Evolutionary conservation across 2,329 filamentous ascomycete genomes (phyloP).

Genomic region (Cladosporium velox): DNA sequence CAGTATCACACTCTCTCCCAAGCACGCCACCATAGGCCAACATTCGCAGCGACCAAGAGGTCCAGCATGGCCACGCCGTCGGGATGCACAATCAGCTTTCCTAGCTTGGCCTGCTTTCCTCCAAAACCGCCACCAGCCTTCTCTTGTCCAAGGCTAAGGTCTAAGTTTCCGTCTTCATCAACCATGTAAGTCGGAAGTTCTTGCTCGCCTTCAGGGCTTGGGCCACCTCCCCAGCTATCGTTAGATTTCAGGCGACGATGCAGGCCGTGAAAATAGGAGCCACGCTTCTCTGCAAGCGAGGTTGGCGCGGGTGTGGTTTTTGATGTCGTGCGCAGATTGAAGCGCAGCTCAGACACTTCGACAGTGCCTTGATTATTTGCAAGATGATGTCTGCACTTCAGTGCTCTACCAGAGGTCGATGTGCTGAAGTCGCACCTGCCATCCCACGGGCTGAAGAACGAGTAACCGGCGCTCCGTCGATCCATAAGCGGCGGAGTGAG

Average conservation of each 20-base stretch:
- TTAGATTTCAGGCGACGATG: constrained; percentile 17
- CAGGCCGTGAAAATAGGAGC: constrained; percentile 18
- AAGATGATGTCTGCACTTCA: constrained; percentile 37
- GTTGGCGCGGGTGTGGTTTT: constrained; percentile 30
- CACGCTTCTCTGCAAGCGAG: constrained; percentile 34
- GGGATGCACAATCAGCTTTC: constrained; percentile 85
- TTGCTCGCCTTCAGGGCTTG: constrained; percentile 15
- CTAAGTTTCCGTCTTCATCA: constrained; percentile 54
- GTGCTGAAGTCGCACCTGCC: constrained; percentile 84
- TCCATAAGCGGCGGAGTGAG: constrained; percentile 31
- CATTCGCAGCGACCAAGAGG: constrained; percentile 83
- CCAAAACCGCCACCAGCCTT: constrained; percentile 81
- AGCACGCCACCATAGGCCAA: constrained; percentile 90
- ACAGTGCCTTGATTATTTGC: constrained; percentile 39
- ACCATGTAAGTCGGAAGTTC: constrained; percentile 27
- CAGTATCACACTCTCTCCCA: constrained; percentile 58
- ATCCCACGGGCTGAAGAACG: constrained; percentile 84
- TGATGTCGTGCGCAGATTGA: constrained; percentile 72
- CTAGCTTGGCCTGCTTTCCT: constrained; percentile 86
- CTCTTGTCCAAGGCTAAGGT: constrained; percentile 77
- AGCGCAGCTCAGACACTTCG: constrained; percentile 79
- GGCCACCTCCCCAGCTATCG: constrained; percentile 18
- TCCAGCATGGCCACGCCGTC: constrained; percentile 96
- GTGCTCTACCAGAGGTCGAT: constrained; percentile 66
- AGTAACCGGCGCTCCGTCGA: constrained; percentile 65